Percentiles rank a stretch among this genome's conserved stretches.
These are phyloP conservation scores for Pseudogymnoascus sp. DNA, from an alignment of 2,329 filamentous ascomycete genomes.

Conservation along the genomic window DNA sequence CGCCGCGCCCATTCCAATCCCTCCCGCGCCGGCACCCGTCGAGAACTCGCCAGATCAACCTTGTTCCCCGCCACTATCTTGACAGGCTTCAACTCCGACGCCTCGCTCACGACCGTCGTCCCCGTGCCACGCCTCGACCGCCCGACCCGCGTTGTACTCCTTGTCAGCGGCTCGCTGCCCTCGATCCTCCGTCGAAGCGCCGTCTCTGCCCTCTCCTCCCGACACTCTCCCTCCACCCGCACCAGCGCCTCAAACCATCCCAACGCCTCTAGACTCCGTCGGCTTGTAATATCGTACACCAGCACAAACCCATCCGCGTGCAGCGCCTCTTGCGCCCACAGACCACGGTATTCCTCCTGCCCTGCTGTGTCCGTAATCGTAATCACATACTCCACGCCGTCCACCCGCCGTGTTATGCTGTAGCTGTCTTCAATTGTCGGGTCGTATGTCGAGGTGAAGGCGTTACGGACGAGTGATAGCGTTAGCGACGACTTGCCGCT, in stretches of 20 bases:
- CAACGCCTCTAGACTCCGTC: slow-evolving; percentile 59
- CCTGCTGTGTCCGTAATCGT: slow-evolving; percentile 75
- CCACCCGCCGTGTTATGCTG: slow-evolving; percentile 69
- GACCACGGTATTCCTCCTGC: slow-evolving; percentile 83
- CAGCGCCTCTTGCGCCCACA: slow-evolving; percentile 75
- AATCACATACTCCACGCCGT: slow-evolving; percentile 69
- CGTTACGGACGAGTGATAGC: slow-evolving; percentile 67
- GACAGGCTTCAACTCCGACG: slow-evolving; percentile 51
- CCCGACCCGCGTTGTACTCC: slow-evolving; percentile 11
- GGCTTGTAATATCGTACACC: slow-evolving; percentile 77
- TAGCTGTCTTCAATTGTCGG: slow-evolving; percentile 80
- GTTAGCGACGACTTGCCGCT: slow-evolving; percentile 82
- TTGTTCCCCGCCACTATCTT: slow-evolving; percentile 84
- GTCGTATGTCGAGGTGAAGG: slow-evolving; percentile 79
- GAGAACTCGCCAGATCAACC: slow-evolving; percentile 64
- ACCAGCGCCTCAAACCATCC: slow-evolving; percentile 77
- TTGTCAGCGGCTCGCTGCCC: slow-evolving; percentile 10
- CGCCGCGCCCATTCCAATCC: slow-evolving; percentile 71
- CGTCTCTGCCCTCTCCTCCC: slow-evolving; percentile 43
- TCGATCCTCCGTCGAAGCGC: slow-evolving; percentile 43
- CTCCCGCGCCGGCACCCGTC: slow-evolving; percentile 58
- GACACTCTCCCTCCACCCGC: slow-evolving; percentile 53
- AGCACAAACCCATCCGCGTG: slow-evolving; percentile 74
- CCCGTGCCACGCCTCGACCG: slow-evolving; percentile 19
- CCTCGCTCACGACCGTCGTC: slow-evolving; percentile 26